Base-by-base conservation (phyloP, 1,284 basidiomycete species). In the Inonotus hispidus region DNA sequence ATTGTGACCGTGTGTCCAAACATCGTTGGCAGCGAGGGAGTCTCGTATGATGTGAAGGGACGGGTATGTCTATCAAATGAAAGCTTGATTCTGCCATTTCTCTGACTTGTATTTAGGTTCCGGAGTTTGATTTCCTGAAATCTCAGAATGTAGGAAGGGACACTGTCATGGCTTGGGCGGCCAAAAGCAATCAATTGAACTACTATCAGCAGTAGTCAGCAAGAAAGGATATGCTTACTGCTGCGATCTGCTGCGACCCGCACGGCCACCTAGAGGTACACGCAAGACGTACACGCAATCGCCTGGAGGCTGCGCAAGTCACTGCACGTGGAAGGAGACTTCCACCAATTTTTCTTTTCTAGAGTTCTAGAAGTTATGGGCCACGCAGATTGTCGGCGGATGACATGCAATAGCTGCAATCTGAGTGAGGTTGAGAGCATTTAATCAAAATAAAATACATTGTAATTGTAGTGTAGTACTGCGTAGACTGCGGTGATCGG, bases 1-100 rank as follows among this genome's bases (percentile, higher is more conserved):
- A 81, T 97, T 50, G 75, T 96, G 43, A 97, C 94, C 2, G 81
- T 93, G 29, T 88, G 94, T 3, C 95, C 95, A 0, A 82, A 77
- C 23, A 74, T 94, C 39, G 86, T 97, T 8, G 94, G 94, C 0
- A 73, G 77, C 3, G 78, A 79, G 13, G 94, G 93, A 4, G 72
- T 95, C 1, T 80, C 83, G 1, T 90, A 88, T 62, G 72, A 69
- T 45, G 66, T 67, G 55, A 35, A 46, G 11, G 65, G 59, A 47
- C 54, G 56, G 49, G 60, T 58, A 2, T 60, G 50, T 43, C 2
- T 25, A 63, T 66, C 19, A 2, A 23, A 39, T 43, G 16, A 11
- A 25, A 16, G 13, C 53, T 19, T 53, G 2, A 55, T 27, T 19
- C 8, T 27, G 16, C 35, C n/a, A 2, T 39, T 35, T 19, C 38